phyloP scores from a whole-genome alignment of 2,329 filamentous ascomycete genomes.

The Cordyceps farinosa region DNA sequence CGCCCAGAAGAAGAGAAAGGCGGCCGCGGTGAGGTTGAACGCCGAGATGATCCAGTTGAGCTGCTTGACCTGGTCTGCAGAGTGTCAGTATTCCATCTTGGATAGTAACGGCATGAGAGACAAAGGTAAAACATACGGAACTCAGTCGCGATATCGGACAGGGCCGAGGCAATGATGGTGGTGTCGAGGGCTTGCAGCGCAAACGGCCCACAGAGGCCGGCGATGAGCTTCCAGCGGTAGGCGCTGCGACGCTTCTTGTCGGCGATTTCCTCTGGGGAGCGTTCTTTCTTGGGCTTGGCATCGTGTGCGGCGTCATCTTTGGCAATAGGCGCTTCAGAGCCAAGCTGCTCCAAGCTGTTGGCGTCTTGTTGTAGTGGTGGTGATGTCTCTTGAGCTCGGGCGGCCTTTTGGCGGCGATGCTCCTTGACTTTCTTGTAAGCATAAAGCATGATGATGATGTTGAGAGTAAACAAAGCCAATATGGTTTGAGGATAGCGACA shows the following conservation, averaged over 20 bases:
- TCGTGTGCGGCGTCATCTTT: neutral
- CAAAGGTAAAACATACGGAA: conserved; percentile 1
- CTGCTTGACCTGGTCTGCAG: conserved; percentile 47
- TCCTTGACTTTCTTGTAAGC: conserved; percentile 15
- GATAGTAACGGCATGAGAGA: neutral
- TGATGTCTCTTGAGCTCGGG: neutral
- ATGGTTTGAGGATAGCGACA: too few relatives aligned
- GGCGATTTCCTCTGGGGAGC: conserved; percentile 12
- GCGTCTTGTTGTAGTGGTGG: neutral
- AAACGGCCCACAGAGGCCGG: conserved; percentile 54
- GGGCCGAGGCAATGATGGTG: conserved; percentile 42
- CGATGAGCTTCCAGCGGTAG: conserved; percentile 53
- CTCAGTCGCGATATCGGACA: conserved; percentile 10
- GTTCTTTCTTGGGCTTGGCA: neutral
- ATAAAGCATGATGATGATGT: conserved; percentile 9
- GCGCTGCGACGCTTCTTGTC: conserved; percentile 13
- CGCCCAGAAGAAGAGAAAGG: conserved; percentile 59
- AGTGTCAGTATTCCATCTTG: conserved; percentile 45
- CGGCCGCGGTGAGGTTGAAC: conserved; percentile 60
- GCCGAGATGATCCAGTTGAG: conserved; percentile 63
- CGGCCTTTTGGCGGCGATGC: conserved; percentile 13
- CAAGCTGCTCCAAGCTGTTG: neutral
- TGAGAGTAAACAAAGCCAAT: too few relatives aligned
- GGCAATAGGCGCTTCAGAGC: neutral
- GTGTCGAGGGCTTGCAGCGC: conserved; percentile 57